These are phyloP conservation scores for Eutypa lata DNA, from an alignment of 2,329 filamentous ascomycete species.

Conservation along the genomic window DNA sequence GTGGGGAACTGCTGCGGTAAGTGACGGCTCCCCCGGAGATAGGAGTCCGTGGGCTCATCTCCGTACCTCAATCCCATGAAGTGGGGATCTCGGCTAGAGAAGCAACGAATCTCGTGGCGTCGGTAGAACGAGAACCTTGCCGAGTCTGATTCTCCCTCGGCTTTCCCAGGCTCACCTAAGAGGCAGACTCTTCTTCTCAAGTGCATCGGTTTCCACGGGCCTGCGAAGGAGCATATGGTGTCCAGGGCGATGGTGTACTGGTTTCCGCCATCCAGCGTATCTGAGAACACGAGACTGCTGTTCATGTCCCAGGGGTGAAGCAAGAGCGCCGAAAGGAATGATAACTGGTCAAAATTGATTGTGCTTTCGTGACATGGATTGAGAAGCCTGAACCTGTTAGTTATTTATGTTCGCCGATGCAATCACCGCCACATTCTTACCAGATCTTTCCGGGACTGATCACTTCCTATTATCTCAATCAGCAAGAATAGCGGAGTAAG, in stretches of 20 bases:
- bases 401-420: neutral
- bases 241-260: neutral
- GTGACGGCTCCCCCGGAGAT: neutral
- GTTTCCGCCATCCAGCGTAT: neutral
- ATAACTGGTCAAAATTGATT: neutral
- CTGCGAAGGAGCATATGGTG: neutral
- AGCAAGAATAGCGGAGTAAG: neutral
- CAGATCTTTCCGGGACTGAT: constrained; percentile 1
- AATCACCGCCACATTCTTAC: neutral
- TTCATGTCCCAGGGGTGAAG: neutral
- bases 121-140: neutral
- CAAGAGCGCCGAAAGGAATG: neutral
- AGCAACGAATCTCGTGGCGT: neutral
- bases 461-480: neutral
- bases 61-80: neutral
- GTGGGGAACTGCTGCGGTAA: neutral
- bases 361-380: neutral
- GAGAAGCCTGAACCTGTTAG: neutral
- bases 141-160: neutral
- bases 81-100: neutral
- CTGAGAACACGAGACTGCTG: neutral
- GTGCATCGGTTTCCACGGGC: neutral
- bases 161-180: neutral
- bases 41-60: neutral
- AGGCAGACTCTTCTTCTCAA: neutral